Evolutionary conservation across 768 basidiomycete species (phyloP), one percentile per base, ranked within the genome.

Genomic region (Gelatoporia subvermispora): DNA sequence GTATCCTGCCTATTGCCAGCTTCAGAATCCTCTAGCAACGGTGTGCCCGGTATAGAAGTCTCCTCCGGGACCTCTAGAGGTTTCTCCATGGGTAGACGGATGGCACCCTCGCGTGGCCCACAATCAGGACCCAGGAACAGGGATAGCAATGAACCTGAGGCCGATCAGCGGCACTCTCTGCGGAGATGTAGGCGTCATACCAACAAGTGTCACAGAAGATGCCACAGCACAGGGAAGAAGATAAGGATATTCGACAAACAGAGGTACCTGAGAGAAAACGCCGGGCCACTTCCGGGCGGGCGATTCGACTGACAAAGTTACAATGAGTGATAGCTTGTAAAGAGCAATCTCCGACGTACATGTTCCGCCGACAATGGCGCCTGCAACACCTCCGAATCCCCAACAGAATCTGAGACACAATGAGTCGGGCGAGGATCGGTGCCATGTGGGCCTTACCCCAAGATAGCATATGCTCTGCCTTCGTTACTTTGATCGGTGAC

Each of bases 321-420:
- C 60, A 61, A 50, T 57, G 11, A 31, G 28, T 13, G 28, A 31
- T 31, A n/a, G 35, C 20, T 41, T 48, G 24, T 8, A 41, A 25
- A 21, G 34, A 8, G 18, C 39, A 2, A 36, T 47, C 28, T 24
- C 49, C 8, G 18, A 73, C 88, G 65, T 55, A 91, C 90, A 84
- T 57, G 82, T 70, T 57, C 89, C 89, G 52, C 90, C 93, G 24
- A 94, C 76, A 45, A 93, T 85, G 40, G 88, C 87, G 38, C 92
- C 92, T 40, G 84, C 79, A 11, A 93, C 90, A 78, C 94, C 96
- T 52, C 95, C 96, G 55, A 98, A 79, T 51, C 93, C 94, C 96
- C 95, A 96, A 56, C 85, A 90, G 65, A 95, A 96, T 10, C 88
- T 91, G 10, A 38, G 38, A 36, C 2, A 24, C 35, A 5, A 17